Evolutionary conservation across 2,329 filamentous ascomycete genomes (phyloP), one percentile per base, ranked within the genome.

Genomic region (Microthyrium microscopicum): DNA sequence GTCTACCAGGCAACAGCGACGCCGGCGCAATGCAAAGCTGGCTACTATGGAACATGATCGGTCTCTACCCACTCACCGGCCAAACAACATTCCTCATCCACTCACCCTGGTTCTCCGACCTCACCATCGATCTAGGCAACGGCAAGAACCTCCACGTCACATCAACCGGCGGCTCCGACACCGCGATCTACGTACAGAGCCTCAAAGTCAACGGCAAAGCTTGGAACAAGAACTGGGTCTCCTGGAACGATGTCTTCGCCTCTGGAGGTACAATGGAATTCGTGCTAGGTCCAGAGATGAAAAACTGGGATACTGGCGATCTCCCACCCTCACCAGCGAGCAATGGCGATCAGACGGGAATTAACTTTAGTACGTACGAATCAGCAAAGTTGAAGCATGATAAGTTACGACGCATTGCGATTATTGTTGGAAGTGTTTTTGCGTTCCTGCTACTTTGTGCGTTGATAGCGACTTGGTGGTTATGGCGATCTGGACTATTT

Each of bases 11-110:
- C 0, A 80, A 81, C 50, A 72, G 66, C 28, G 77, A 81, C 48
- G 73, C 73, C 2, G 77, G 77, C 5, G 72, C 76, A 11, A 79
- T 81, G 74, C 73, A 81, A 47, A 71, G 66, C 5, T 78, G 73
- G 68, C 51, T 77, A 3, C 52, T 77, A 27, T 42, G 41, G 41
- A 40, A 40, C 26, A 43, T 43, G 34, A 62, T 78, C 24, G 74
- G 74, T 2, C 53, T 79, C 19, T 78, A 77, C 42, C 75, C 74
- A 2, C 56, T 80, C 40, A 76, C 73, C 0, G 73, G 72, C 0
- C 74, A 79, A 55, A 71, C 71, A 0, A 75, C 69, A 1, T 79
- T 78, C 47, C 56, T 79, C 12, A 59, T 79, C 33, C 67, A 66
- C 5, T 46, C 46, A 13, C 53, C 51, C 5, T 54, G 52, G 51